Percentiles rank a stretch among this genome's conserved stretches.
Conservation (phyloP, 1,139 yeast genomes). For the Yamadazyma mexicana region DNA sequence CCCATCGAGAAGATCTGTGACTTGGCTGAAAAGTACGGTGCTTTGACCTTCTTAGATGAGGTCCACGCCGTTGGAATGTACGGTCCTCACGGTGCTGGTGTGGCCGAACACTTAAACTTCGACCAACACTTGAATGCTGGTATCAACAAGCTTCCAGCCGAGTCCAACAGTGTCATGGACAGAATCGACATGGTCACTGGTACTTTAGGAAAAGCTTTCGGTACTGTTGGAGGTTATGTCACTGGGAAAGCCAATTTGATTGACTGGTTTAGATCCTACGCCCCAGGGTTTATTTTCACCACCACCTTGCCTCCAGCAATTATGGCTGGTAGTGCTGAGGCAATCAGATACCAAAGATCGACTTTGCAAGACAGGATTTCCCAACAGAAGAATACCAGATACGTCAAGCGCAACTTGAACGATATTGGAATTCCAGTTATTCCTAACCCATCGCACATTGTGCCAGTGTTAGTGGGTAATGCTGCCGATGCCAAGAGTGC, state of each 20-base stretch:
- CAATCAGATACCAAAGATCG: conserved; percentile 81
- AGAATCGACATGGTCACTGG: conserved; percentile 96
- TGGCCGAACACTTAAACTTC: conserved; percentile 93
- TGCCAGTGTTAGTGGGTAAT: conserved; percentile 91
- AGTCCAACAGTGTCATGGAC: conserved; percentile 65
- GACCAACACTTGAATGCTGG: conserved; percentile 75
- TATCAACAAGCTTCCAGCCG: conserved; percentile 44
- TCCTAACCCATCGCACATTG: conserved; percentile 97
- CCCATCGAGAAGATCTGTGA: conserved; percentile 93
- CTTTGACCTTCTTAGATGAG: conserved; percentile 93
- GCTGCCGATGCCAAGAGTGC: conserved; percentile 91
- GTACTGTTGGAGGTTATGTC: conserved; percentile 96
- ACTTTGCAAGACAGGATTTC: conserved; percentile 75
- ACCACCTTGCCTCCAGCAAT: conserved; percentile 96
- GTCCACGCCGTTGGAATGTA: conserved; percentile 99
- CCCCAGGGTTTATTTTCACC: conserved; percentile 97
- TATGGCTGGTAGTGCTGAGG: conserved; percentile 92
- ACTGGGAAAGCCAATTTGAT: conserved; percentile 83
- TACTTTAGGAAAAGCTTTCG: conserved; percentile 95
- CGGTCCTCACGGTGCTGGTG: conserved; percentile 99
- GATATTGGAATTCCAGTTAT: conserved; percentile 87
- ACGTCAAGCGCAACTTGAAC: conserved; percentile 72
- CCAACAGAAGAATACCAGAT: conserved; percentile 84
- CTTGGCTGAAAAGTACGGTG: conserved; percentile 96
- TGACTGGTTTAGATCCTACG: conserved; percentile 95